phyloP scores from a whole-genome alignment of 2,329 filamentous ascomycete species.

The Scedosporium aurantiacum region DNA sequence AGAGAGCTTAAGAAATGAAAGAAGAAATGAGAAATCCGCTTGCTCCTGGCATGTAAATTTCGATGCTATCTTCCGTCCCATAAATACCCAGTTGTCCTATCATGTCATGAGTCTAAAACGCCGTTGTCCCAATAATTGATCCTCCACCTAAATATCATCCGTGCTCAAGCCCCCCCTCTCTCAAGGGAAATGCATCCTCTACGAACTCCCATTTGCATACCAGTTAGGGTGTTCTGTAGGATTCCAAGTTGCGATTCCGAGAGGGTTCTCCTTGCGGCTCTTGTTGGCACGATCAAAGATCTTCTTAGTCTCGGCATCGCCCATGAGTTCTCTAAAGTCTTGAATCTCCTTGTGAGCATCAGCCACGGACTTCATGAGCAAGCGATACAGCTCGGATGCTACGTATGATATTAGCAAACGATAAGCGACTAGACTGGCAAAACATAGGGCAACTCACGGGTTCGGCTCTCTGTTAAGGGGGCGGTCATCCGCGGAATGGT shows the following conservation, averaged over 20 bases:
- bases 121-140: neutral
- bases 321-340: constrained; percentile 37
- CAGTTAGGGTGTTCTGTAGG: constrained; percentile 49
- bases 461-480: constrained; percentile 32
- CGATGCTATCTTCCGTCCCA: neutral
- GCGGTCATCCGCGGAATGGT: constrained; percentile 40
- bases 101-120: neutral
- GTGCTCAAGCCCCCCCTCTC: neutral
- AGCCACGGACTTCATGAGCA: constrained; percentile 35
- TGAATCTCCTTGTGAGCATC: constrained; percentile 39
- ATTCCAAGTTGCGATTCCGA: constrained; percentile 48
- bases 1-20: too few relatives aligned
- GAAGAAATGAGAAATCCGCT: neutral
- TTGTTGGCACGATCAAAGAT: constrained; percentile 40
- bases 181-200: neutral
- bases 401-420: constrained; percentile 12
- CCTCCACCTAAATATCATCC: neutral
- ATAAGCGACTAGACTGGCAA: neutral
- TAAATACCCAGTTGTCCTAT: neutral
- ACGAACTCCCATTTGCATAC: constrained; percentile 17
- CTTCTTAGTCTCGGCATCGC: constrained; percentile 33
- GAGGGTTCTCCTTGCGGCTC: constrained; percentile 42
- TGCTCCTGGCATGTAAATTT: neutral
- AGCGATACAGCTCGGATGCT: constrained; percentile 40
- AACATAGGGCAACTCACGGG: constrained; percentile 37